Base-by-base conservation (phyloP, 2,329 filamentous ascomycete genomes). In the Colletotrichum gigasporum region DNA sequence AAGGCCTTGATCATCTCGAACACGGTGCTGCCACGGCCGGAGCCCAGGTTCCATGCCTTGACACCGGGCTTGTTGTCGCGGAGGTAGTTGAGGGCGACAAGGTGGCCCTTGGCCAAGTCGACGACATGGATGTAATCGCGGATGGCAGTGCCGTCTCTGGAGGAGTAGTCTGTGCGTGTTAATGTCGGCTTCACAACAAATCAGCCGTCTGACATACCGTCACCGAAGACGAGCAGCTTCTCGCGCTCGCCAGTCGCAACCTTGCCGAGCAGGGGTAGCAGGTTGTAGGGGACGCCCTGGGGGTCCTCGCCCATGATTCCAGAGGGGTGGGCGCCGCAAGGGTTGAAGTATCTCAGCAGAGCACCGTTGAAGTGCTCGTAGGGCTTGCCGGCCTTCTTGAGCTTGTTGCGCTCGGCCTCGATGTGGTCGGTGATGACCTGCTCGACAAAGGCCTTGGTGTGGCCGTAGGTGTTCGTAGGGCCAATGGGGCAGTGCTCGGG, bases 221-320 rank as follows among this genome's bases (percentile, higher is more conserved):
- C 91, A 67, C 96, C 96, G 76, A 97, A 99, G 10, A 99, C 94
- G 64, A 97, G 82, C 53, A 99, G 85, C 85, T 97, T 97, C 74
- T 97, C 92, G 69, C 95, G 88, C 76, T 97, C 94, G 71, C 96
- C 96, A 28, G 96, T 96, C 12, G 96, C 96, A 44, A 99, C 96
- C 83, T 98, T 94, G 59, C 95, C 96, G 22, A 99, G 87, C 65
- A 99, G 85, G 16, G 96, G 96, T 42, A 99, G 88, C 68, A 99
- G 85, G 83, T 99, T 99, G 86, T 93, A 98, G 1, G 96, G 96
- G 20, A 97, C 88, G 64, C 96, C 96, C 77, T 97, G 91, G 45
- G 96, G 96, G 79, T 99, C 96, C 83, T 99, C 96, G 71, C 96
- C 96, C 94, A 99, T 97, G 78, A 99, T 89, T 61, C 96, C 96